Base-by-base conservation (phyloP, 2,329 filamentous ascomycete species). In the Claviceps digitariae region DNA sequence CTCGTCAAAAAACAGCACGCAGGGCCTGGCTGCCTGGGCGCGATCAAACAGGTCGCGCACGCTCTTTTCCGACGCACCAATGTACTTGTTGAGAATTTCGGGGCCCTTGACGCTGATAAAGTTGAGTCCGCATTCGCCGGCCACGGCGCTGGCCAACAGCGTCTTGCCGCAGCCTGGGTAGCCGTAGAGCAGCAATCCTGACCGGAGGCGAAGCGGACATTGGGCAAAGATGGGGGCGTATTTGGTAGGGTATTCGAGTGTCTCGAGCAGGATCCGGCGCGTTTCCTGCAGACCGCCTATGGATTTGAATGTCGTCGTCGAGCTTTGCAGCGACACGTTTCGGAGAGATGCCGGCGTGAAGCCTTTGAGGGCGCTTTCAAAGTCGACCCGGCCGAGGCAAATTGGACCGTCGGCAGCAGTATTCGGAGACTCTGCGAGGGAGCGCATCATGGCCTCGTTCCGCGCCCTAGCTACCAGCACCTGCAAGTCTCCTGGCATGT, bases 41-140 rank as follows among this genome's bases (percentile, higher is more conserved):
- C 93, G 82, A 65, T 95, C 91, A 63, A 98, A 98, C 1, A 98
- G 75, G 66, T 98, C 93, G 44, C 94, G 83, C 7, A 98, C 90
- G 56, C 84, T 90, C 75, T 98, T 98, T 64, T 98, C 93, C 29
- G 87, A 95, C 0, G 93, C 93, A 64, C 93, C 93, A 55, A 98
- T 98, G 67, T 98, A 98, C 71, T 98, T 98, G 75, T 98, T 98
- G 52, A 98, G 72, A 55, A 98, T 97, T 68, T 98, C 94, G 0
- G 93, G 93, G 0, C 93, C 93, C 71, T 98, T 98, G 63, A 98
- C 93, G 43, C 85, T 90, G 68, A 98, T 98, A 69, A 98, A 98
- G 69, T 98, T 98, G 56, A 98, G 82, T 0, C 91, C 91, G 63
- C 91, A 97, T 71, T 98, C 93, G 53, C 91, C 91, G 13, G 94